Conservation (phyloP, 2,329 filamentous ascomycete genomes). For the Microdochium trichocladiopsis region DNA sequence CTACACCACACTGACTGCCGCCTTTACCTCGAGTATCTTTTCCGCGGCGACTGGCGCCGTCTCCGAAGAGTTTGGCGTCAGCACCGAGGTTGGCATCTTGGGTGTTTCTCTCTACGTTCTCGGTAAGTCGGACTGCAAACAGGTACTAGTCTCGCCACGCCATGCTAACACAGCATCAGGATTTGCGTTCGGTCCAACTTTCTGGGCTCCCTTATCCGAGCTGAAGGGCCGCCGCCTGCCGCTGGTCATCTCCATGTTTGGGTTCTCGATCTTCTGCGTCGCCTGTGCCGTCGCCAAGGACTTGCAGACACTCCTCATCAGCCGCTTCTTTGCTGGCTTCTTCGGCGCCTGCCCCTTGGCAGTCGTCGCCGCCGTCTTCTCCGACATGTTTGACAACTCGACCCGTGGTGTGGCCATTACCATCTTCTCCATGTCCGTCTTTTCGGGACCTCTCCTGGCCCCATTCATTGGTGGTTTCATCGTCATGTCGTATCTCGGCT, state of each 20-base stretch:
- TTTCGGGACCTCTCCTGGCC: conserved; percentile 59
- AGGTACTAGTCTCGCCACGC: background rate
- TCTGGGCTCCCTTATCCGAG: conserved; percentile 71
- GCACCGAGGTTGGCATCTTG: conserved; percentile 53
- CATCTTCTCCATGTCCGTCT: conserved; percentile 55
- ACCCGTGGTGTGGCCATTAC: conserved; percentile 52
- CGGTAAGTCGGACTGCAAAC: conserved; percentile 35
- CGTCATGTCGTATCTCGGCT: conserved; percentile 53
- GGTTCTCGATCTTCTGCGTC: conserved; percentile 63
- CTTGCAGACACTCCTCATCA: conserved; percentile 62
- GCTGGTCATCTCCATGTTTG: conserved; percentile 54
- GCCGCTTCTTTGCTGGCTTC: conserved; percentile 68
- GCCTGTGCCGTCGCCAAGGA: conserved; percentile 59
- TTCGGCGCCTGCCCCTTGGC: conserved; percentile 64
- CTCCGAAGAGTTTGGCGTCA: conserved; percentile 51
- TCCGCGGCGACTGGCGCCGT: conserved; percentile 56
- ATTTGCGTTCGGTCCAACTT: conserved; percentile 53
- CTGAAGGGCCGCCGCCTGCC: conserved; percentile 60
- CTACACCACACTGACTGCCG: conserved; percentile 64
- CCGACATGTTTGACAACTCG: conserved; percentile 63
- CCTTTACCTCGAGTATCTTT: conserved; percentile 72
- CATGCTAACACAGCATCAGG: conserved; percentile 25
- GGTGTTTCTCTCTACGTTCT: conserved; percentile 66
- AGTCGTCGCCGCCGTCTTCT: conserved; percentile 64
- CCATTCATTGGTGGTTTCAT: conserved; percentile 67